Percentiles rank a stretch among this genome's conserved stretches.
Evolutionary conservation across 1,284 basidiomycete genomes (phyloP).

Genomic region (Lentinula novae-zelandiae): DNA sequence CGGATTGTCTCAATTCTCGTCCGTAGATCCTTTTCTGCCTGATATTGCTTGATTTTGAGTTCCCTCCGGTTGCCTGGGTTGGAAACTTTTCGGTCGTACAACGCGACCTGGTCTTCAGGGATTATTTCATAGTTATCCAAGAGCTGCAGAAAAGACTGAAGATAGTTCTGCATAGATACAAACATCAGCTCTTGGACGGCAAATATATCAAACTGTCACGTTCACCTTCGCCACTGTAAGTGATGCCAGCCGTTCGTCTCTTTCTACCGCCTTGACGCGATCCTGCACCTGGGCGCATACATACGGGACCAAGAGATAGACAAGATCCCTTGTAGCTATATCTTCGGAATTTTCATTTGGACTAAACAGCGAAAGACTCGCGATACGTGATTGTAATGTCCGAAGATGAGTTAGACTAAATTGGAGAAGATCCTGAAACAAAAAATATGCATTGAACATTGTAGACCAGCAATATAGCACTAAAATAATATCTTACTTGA

Average conservation of each 20-base stretch:
- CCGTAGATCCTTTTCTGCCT: constrained; percentile 77
- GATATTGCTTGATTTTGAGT: constrained; percentile 85
- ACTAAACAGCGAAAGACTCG: constrained; percentile 74
- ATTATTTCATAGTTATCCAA: constrained; percentile 73
- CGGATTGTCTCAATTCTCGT: constrained; percentile 62
- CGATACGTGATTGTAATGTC: constrained; percentile 45
- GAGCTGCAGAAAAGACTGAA: constrained; percentile 51
- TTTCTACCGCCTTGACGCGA: constrained; percentile 56
- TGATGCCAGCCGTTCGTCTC: constrained; percentile 53
- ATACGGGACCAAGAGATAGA: constrained; percentile 79
- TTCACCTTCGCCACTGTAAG: constrained; percentile 60
- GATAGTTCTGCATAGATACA: constrained; percentile 43
- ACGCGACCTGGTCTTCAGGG: constrained; percentile 53
- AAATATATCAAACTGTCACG: constrained; percentile 20
- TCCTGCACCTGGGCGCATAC: constrained; percentile 71
- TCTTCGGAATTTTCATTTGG: constrained; percentile 85
- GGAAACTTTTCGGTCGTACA: constrained; percentile 44
- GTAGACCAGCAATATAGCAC: neutral
- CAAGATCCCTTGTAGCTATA: constrained; percentile 75
- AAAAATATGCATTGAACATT: neutral
- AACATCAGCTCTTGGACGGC: constrained; percentile 15
- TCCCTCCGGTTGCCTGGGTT: constrained; percentile 76
- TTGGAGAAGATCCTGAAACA: constrained; percentile 51
- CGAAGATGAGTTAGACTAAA: constrained; percentile 52
- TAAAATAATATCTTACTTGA: constrained; percentile 33